These are phyloP conservation scores for Zymoseptoria ardabiliae DNA, from an alignment of 2,329 filamentous ascomycete species.

Conservation along the genomic window DNA sequence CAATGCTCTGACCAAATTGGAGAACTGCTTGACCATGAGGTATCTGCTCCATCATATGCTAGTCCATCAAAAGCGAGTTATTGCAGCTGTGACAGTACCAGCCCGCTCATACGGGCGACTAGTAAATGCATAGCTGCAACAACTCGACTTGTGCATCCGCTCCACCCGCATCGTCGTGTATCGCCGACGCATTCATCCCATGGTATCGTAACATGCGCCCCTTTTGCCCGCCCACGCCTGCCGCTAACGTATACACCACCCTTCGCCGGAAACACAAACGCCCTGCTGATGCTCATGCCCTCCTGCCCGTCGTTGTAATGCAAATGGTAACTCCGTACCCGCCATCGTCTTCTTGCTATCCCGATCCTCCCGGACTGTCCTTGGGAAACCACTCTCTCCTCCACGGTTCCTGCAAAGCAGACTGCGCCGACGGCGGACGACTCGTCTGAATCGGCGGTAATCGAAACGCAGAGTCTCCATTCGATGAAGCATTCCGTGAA, in stretches of 20 bases:
- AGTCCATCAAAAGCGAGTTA: not conserved
- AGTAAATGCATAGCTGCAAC: not conserved
- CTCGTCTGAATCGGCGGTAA: slow-evolving; percentile 2
- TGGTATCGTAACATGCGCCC: not conserved
- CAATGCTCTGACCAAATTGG: too few species aligned
- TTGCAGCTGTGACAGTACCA: not conserved
- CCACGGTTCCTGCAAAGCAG: not conserved
- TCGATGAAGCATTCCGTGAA: not conserved
- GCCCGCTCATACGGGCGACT: not conserved
- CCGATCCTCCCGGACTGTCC: not conserved
- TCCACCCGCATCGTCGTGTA: too few species aligned
- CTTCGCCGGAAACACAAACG: not conserved
- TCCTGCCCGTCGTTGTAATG: not conserved
- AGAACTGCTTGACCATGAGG: too few species aligned
- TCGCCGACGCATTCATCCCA: not conserved
- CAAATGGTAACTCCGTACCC: not conserved
- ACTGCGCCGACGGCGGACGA: not conserved
- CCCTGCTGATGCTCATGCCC: not conserved
- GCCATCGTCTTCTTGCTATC: too few species aligned
- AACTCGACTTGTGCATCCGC: not conserved
- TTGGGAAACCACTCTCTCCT: not conserved
- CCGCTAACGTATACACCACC: not conserved
- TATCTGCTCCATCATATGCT: not conserved
- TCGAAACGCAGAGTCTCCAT: not conserved
- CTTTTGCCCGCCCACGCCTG: not conserved